These are phyloP conservation scores for Aspergillus ustus DNA, from an alignment of 2,329 filamentous ascomycete genomes.

Conservation along the genomic window DNA sequence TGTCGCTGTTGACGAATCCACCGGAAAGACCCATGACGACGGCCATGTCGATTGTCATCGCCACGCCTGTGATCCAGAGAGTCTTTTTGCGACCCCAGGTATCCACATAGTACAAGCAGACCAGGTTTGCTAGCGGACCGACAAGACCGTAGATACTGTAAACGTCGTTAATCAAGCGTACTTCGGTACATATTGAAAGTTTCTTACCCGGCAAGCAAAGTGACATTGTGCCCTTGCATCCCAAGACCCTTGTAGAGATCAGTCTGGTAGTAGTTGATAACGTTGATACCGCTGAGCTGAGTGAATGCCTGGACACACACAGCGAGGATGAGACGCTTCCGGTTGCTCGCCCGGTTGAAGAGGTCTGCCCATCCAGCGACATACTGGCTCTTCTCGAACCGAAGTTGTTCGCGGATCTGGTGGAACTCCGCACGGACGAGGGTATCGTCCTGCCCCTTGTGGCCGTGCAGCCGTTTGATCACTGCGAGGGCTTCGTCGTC, in stretches of 20 bases:
- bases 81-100: constrained; percentile 16
- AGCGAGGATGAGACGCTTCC: constrained; percentile 15
- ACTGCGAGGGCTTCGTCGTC: constrained; percentile 17
- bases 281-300: constrained; percentile 14
- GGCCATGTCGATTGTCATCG: constrained; percentile 12
- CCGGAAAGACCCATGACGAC: constrained; percentile 16
- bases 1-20: constrained; percentile 4
- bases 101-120: constrained; percentile 15
- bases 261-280: constrained; percentile 17
- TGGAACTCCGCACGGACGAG: constrained; percentile 12
- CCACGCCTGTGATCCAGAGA: constrained; percentile 12
- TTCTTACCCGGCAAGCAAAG: constrained; percentile 12
- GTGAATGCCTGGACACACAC: constrained; percentile 16
- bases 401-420: constrained; percentile 16
- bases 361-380: constrained; percentile 12
- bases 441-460: constrained; percentile 1
- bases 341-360: constrained; percentile 8
- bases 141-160: constrained; percentile 13
- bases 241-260: constrained; percentile 16
- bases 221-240: constrained; percentile 8
- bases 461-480: constrained; percentile 12
- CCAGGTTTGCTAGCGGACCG: constrained; percentile 9
- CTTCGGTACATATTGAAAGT: no score
- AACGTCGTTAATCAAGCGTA: background rate
- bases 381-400: constrained; percentile 13